phyloP scores from a whole-genome alignment of 2,329 filamentous ascomycete species.

The Ophiostoma novo-ulmi region DNA sequence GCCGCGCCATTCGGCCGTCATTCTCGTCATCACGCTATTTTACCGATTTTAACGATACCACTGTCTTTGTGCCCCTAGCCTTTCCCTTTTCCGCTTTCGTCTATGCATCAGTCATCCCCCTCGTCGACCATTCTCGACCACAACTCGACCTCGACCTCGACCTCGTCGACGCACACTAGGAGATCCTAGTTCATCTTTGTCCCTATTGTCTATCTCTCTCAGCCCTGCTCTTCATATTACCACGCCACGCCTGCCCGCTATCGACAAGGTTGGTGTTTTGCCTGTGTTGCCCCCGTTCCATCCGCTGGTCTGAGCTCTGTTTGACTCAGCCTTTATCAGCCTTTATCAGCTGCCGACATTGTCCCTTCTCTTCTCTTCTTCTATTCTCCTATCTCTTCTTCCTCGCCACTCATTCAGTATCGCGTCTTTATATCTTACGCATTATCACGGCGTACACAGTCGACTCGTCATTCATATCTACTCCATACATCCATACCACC shows the following conservation, averaged over 20 bases:
- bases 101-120: not conserved
- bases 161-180: not conserved
- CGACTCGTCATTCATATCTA: not conserved
- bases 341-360: not conserved
- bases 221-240: not conserved
- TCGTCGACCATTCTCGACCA: not conserved
- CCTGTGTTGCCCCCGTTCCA: slow-evolving; percentile 19
- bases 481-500: not conserved
- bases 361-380: not conserved
- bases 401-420: not conserved
- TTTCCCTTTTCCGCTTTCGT: not conserved
- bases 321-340: slow-evolving; percentile 12
- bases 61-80: slow-evolving; percentile 6
- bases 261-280: slow-evolving; percentile 13
- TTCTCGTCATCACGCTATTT: slow-evolving; percentile 21
- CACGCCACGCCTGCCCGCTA: not conserved
- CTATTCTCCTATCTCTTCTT: not conserved
- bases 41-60: not conserved
- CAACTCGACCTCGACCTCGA: not conserved
- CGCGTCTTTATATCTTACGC: not conserved
- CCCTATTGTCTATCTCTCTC: not conserved
- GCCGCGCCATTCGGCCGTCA: slow-evolving; percentile 22
- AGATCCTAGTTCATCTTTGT: not conserved
- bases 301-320: slow-evolving; percentile 18
- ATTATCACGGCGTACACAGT: not conserved